A percentile compares a stretch with the other conserved stretches of the same genome.
These are phyloP conservation scores for Lolium perenne DNA, from an alignment of 176 grass and related monocot genomes.

Conservation along the genomic window DNA sequence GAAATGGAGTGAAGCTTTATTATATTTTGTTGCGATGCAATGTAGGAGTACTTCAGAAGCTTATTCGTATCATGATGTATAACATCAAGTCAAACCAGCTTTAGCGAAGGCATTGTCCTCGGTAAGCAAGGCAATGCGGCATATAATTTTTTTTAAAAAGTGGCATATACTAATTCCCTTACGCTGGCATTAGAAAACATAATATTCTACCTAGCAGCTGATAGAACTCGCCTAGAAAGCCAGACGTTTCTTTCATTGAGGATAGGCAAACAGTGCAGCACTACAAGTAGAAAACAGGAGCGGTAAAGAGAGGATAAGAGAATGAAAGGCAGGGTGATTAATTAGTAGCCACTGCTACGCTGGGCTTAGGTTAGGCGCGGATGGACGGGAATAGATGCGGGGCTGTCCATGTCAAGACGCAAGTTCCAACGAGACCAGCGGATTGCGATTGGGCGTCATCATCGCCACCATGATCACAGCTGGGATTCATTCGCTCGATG, in stretches of 20 bases:
- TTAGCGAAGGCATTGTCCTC: neutral
- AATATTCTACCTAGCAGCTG: neutral
- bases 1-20: neutral
- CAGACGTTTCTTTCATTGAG: neutral
- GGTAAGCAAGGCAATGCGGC: neutral
- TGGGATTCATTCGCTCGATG: constrained; percentile 48
- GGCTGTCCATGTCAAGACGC: constrained; percentile 43
- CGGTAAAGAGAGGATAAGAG: neutral
- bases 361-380: constrained; percentile 36
- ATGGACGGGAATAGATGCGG: constrained; percentile 42
- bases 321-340: neutral
- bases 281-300: neutral
- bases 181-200: no score
- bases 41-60: neutral
- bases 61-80: neutral
- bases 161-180: neutral
- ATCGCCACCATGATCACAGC: constrained; percentile 49
- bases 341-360: neutral
- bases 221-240: neutral
- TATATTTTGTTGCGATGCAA: neutral
- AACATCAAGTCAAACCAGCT: neutral
- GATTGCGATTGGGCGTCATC: constrained; percentile 42
- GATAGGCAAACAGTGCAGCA: neutral
- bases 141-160: neutral
- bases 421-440: constrained; percentile 48